Evolutionary conservation across 2,329 filamentous ascomycete species (phyloP).

Genomic region (Pseudofabraea citricarpa): DNA sequence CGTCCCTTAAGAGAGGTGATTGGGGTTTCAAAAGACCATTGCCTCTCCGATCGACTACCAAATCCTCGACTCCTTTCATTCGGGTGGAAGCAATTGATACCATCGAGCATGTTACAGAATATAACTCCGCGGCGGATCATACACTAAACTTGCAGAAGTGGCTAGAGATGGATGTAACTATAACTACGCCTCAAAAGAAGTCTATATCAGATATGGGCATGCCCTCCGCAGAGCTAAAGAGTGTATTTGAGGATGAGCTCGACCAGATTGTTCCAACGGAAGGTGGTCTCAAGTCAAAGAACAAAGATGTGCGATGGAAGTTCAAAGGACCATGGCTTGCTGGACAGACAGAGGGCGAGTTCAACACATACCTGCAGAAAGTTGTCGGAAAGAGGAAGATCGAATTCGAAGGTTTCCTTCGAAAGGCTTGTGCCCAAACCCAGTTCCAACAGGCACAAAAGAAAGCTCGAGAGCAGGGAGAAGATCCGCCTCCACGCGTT

Average conservation of each 20-base stretch:
- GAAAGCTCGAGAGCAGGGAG: constrained; percentile 32
- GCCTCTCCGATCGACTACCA: constrained; percentile 69
- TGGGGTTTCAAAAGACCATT: constrained; percentile 90
- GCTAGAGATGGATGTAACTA: constrained; percentile 71
- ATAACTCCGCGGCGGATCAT: constrained; percentile 77
- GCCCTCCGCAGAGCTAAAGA: constrained; percentile 28
- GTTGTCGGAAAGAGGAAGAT: constrained; percentile 46
- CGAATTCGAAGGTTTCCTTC: constrained; percentile 52
- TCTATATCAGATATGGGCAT: constrained; percentile 9
- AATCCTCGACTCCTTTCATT: constrained; percentile 68
- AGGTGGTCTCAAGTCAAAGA: constrained; percentile 23
- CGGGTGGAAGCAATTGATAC: constrained; percentile 77
- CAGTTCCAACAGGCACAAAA: constrained; percentile 33
- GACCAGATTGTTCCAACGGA: constrained; percentile 43
- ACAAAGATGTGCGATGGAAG: constrained; percentile 54
- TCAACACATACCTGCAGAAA: constrained; percentile 49
- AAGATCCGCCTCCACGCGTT: constrained; percentile 25
- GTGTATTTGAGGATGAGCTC: constrained; percentile 55
- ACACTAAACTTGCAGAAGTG: constrained; percentile 78
- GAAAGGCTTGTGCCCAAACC: constrained; percentile 41
- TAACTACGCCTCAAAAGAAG: constrained; percentile 48
- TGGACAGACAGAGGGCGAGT: constrained; percentile 55
- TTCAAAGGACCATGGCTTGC: constrained; percentile 64
- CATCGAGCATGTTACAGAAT: constrained; percentile 85
- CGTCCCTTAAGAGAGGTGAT: constrained; percentile 72